Evolutionary conservation across 2,329 filamentous ascomycete genomes (phyloP).

Genomic region (Mycocentrospora acerina): DNA sequence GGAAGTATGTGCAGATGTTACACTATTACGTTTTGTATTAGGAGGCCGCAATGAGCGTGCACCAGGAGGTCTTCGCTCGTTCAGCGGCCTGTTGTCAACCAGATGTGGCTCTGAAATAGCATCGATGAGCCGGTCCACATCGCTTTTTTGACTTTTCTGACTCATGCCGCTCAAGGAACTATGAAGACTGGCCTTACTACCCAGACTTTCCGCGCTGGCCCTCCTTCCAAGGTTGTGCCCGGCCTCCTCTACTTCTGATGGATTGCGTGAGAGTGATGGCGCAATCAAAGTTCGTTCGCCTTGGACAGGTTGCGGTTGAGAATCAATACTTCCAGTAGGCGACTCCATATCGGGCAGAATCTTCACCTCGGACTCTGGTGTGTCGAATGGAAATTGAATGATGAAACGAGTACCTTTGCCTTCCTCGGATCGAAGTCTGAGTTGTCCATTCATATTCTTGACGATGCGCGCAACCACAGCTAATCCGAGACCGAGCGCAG

Average conservation of each 20-base stretch:
- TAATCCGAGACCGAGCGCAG: constrained; percentile 75
- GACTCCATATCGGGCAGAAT: constrained; percentile 4
- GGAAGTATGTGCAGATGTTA: constrained; percentile 11
- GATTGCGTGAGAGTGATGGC: constrained; percentile 26
- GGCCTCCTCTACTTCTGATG: constrained; percentile 13
- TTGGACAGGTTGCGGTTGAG: constrained; percentile 18
- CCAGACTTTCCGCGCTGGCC: constrained; percentile 47
- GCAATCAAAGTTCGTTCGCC: constrained; percentile 65
- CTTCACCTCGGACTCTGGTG: constrained; percentile 51
- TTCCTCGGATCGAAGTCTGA: constrained; percentile 80
- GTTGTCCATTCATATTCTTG: constrained; percentile 86
- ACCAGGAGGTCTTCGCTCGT: constrained; percentile 20
- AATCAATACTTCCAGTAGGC: constrained; percentile 17
- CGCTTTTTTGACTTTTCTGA: constrained; percentile 53
- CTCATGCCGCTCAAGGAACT: constrained; percentile 51
- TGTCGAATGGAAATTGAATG: constrained; percentile 72
- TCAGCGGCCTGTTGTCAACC: constrained; percentile 19
- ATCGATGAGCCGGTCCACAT: constrained; percentile 71
- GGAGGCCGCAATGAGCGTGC: constrained; percentile 24
- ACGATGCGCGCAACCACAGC: constrained; percentile 84
- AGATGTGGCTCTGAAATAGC: constrained; percentile 64
- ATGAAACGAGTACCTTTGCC: constrained; percentile 82
- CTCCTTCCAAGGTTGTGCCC: constrained; percentile 17
- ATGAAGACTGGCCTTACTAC: constrained; percentile 52
- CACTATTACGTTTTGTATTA: constrained; percentile 31